These are phyloP conservation scores for Hyaloperonospora brassicae DNA, from an alignment of 352 stramenopile species.

Conservation along the genomic window DNA sequence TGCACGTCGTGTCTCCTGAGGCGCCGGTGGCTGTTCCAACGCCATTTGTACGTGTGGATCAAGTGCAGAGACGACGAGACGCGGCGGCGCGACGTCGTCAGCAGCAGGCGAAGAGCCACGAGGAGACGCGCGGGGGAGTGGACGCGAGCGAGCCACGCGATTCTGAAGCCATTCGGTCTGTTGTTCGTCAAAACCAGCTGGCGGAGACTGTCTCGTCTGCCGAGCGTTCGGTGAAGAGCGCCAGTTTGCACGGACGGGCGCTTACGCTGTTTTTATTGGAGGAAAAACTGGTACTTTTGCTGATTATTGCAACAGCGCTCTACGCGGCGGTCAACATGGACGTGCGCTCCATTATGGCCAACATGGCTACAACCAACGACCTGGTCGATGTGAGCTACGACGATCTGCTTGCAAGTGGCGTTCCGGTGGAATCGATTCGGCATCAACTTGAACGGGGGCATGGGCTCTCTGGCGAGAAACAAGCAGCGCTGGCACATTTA, in stretches of 20 bases:
- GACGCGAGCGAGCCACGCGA: neutral
- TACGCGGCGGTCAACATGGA: constrained; percentile 50
- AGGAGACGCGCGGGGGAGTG: constrained; percentile 30
- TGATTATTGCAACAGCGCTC: constrained; percentile 38
- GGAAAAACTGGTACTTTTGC: constrained; percentile 52
- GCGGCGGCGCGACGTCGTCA: constrained; percentile 47
- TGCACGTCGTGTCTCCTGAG: neutral
- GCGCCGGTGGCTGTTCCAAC: neutral
- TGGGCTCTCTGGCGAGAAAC: constrained; percentile 29
- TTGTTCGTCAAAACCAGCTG: neutral
- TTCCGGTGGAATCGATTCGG: constrained; percentile 53
- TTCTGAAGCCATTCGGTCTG: neutral
- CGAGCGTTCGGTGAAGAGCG: constrained; percentile 16
- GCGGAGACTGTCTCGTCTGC: neutral
- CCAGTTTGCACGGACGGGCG: constrained; percentile 47
- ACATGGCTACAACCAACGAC: constrained; percentile 33
- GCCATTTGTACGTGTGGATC: constrained; percentile 32
- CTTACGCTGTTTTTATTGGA: constrained; percentile 43
- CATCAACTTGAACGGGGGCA: constrained; percentile 69
- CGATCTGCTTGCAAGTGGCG: constrained; percentile 47
- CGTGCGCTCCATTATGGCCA: constrained; percentile 37
- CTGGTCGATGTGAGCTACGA: constrained; percentile 51
- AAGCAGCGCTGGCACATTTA: constrained; percentile 45
- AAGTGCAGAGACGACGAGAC: constrained; percentile 58
- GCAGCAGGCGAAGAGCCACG: constrained; percentile 50